Conservation (phyloP, 352 stramenopile species). For the Phytophthora pinifolia region DNA sequence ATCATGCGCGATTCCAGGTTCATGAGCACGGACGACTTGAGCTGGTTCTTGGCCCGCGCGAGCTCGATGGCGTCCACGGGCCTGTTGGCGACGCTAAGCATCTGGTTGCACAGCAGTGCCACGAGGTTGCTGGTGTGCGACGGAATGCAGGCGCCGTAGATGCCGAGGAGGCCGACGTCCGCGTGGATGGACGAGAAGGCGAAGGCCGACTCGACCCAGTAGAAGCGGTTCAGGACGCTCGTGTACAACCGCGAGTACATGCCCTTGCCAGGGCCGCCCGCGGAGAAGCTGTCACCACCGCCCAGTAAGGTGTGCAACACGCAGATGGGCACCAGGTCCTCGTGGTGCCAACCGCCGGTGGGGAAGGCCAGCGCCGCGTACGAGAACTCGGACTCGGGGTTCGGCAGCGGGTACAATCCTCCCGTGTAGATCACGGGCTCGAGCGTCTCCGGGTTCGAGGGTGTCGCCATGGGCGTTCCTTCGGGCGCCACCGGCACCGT, state of each 20-base stretch:
- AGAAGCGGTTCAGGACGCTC: slow-evolving; percentile 96
- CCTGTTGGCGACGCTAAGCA: slow-evolving; percentile 86
- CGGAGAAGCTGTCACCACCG: slow-evolving; percentile 98
- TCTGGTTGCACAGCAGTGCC: slow-evolving; percentile 92
- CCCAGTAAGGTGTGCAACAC: slow-evolving; percentile 98
- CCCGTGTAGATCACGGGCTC: slow-evolving; percentile 64
- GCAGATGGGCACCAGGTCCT: slow-evolving; percentile 95
- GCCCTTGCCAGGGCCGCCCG: slow-evolving; percentile 98
- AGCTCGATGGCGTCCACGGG: slow-evolving; percentile 89
- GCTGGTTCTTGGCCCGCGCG: slow-evolving; percentile 97
- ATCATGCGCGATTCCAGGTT: slow-evolving; percentile 98
- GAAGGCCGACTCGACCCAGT: slow-evolving; percentile 98
- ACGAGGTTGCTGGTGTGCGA: slow-evolving; percentile 92
- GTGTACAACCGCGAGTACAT: slow-evolving; percentile 99
- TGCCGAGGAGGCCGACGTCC: slow-evolving; percentile 95
- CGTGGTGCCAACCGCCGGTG: slow-evolving; percentile 95
- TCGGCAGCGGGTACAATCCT: slow-evolving; percentile 63
- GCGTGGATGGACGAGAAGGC: slow-evolving; percentile 96
- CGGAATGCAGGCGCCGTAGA: slow-evolving; percentile 88
- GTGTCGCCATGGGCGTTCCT: slow-evolving; percentile 18
- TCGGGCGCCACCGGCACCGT: slow-evolving; percentile 35
- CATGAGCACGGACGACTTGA: slow-evolving; percentile 99
- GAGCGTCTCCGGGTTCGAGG: slow-evolving; percentile 40
- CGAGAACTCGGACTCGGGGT: slow-evolving; percentile 77
- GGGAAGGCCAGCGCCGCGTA: slow-evolving; percentile 96